Base-by-base conservation (phyloP, 2,329 filamentous ascomycete species). In the Niveomyces coronatus region DNA sequence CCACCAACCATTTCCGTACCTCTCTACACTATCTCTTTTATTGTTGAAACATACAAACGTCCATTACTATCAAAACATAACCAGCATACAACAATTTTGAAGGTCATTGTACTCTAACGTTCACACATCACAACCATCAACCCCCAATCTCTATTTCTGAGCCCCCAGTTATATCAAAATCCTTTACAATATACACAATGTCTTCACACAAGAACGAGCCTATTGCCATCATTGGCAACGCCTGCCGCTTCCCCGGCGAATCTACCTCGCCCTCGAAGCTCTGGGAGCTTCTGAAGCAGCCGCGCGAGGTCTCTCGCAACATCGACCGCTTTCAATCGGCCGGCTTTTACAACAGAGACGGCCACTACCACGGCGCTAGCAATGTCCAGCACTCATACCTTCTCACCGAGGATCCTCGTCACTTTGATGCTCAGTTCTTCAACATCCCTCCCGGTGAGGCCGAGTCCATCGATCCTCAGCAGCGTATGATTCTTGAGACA, bases 401-500 rank as follows among this genome's bases (percentile, higher is more conserved):
- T 9, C 33, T 47, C 2, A 31, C 37, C n/a, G 45, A 47, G 31
- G 44, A 46, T 18, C 28, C 31, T 5, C 53, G 42, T 9, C 31
- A 35, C 2, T 47, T 47, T 28, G 45, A 47, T 32, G 60, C 42
- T 9, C 35, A 41, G 16, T 48, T 48, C 28, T 48, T 48, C 20
- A 38, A 37, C 18, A 45, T 43, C 9, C 31, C 27, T 29, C 37
- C 44, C n/a, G 31, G 35, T 6, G 44, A 48, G 31, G 46, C 45
- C 15, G 40, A 45, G 11, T 37, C 52, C 2, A 55, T 58, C 19
- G 57, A 59, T 40, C 56, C 56, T 8, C 53, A 56, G 35, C 56
- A 58, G 29, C 49, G 56, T 4, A 22, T 53, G 3, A 44, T 57
- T 2, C 47, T 60, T 4, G 61, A 64, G 39, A 54, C 51, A 0